Evolutionary conservation across 371 early-diverging fungal species (phyloP).

Genomic region (Rhizomucor miehei): DNA sequence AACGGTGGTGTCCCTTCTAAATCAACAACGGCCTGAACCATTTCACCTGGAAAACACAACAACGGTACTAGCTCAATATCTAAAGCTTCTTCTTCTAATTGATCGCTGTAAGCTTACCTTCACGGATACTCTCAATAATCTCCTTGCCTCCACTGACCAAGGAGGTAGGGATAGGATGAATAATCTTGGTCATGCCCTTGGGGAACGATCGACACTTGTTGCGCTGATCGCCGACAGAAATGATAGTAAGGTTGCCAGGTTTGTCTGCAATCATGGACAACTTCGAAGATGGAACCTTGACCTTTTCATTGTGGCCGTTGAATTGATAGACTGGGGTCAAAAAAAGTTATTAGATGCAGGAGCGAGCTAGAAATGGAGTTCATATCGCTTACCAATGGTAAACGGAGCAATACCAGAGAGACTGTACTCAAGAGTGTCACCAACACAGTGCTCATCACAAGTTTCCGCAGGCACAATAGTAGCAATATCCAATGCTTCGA

Average conservation of each 20-base stretch:
- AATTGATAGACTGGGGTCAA: conserved; percentile 31
- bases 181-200: conserved; percentile 32
- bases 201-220: conserved; percentile 50
- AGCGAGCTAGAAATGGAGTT: too few relatives aligned
- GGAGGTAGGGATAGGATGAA: conserved; percentile 49
- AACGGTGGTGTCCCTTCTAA: conserved; percentile 52
- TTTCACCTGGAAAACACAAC: conserved; percentile 30
- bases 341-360: not conserved
- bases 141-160: conserved; percentile 47
- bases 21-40: conserved; percentile 48
- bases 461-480: conserved; percentile 34
- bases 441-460: conserved; percentile 45
- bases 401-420: conserved; percentile 44
- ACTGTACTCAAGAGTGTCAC: conserved; percentile 45
- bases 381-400: conserved; percentile 26
- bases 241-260: conserved; percentile 52
- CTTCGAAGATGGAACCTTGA: conserved; percentile 26
- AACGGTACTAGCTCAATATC: not conserved
- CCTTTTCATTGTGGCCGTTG: conserved; percentile 32
- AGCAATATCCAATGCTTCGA: conserved; percentile 46
- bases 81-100: too few relatives aligned
- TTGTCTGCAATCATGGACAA: conserved; percentile 47
- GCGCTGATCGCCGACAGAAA: conserved; percentile 50
- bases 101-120: conserved; percentile 45
- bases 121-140: conserved; percentile 45